Percentiles rank a stretch among this genome's conserved stretches.
These are phyloP conservation scores for Eremochloa ophiuroides DNA, from an alignment of 176 grass and related monocot species.

Conservation along the genomic window DNA sequence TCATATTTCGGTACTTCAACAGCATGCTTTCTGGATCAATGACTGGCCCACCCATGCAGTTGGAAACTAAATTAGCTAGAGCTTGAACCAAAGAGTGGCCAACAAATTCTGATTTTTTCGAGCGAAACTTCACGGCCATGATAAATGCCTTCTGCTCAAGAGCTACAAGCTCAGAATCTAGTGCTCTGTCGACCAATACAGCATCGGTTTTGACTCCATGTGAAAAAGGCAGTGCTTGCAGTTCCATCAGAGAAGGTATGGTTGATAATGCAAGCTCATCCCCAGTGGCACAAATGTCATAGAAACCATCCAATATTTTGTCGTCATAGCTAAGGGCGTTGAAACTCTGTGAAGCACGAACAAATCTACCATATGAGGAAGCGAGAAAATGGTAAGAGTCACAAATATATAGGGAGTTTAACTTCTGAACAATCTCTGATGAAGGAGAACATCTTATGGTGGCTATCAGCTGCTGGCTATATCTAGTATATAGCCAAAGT, in stretches of 20 bases:
- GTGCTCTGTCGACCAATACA: conserved; percentile 74
- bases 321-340: conserved; percentile 92
- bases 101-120: conserved; percentile 48
- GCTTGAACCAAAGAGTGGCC: conserved; percentile 57
- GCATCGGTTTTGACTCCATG: conserved; percentile 63
- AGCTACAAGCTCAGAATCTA: conserved; percentile 61
- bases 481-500: not conserved
- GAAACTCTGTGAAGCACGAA: conserved; percentile 90
- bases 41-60: conserved; percentile 82
- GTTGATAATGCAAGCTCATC: conserved; percentile 36
- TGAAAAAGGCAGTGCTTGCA: conserved; percentile 47
- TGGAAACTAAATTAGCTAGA: conserved; percentile 67
- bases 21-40: conserved; percentile 64
- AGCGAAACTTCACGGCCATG: conserved; percentile 51
- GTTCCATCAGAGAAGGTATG: conserved; percentile 75
- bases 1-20: conserved; percentile 43
- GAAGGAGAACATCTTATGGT: conserved; percentile 18
- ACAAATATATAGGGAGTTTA: conserved; percentile 25
- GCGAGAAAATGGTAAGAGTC: conserved; percentile 41
- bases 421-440: conserved; percentile 24
- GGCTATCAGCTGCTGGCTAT: not conserved
- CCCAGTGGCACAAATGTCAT: conserved; percentile 66
- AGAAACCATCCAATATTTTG: conserved; percentile 98
- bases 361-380: conserved; percentile 69
- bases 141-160: conserved; percentile 69